Base-by-base conservation (phyloP, 1,284 basidiomycete genomes). In the Thecaphora thlaspeos region DNA sequence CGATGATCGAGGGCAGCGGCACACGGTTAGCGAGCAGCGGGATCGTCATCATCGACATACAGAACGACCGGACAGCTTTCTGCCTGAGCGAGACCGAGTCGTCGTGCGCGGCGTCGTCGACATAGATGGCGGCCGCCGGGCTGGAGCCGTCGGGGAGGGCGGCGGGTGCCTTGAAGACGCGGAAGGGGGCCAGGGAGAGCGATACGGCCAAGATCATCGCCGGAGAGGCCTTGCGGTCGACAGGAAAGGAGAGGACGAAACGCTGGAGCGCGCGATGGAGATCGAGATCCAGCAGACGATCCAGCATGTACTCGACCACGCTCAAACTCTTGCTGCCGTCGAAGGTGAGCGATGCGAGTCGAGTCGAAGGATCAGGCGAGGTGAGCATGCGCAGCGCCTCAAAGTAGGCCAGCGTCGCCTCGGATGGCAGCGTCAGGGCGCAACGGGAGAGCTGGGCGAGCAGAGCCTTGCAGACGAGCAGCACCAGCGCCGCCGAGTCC, bases 21-120 rank as follows among this genome's bases (percentile, higher is more conserved):
- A 73, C 37, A 2, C 71, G 54, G 11, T 55, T 60, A 18, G 67
- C 52, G 4, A 72, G 50, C 19, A 49, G 30, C 2, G 70, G 68
- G 10, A 70, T 60, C 9, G 68, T 60, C 43, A 70, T 46, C 2
- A 71, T 49, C 14, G 60, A 28, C n/a, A 38, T 26, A 17, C 58
- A 56, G 32, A 70, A 70, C 11, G 52, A 54, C 41, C 50, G 46
- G 12, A 61, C 23, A 2, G 62, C 58, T 22, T 18, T 41, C 15
- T 24, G 15, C 37, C 18, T 17, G 9, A 17, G 18, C 17, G 37
- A 38, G 18, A 17, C 17, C 15, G 18, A 30, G 28, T 1, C 7
- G 8, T 41, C 41, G 14, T 30, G 15, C 2, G 44, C 3, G 0
- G 46, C 34, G 10, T 55, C 43, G 24, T 63, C 61, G 2, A 59